Evolutionary conservation across 2,329 filamentous ascomycete genomes (phyloP), one percentile per base, ranked within the genome.

Genomic region (Lomentospora prolificans): DNA sequence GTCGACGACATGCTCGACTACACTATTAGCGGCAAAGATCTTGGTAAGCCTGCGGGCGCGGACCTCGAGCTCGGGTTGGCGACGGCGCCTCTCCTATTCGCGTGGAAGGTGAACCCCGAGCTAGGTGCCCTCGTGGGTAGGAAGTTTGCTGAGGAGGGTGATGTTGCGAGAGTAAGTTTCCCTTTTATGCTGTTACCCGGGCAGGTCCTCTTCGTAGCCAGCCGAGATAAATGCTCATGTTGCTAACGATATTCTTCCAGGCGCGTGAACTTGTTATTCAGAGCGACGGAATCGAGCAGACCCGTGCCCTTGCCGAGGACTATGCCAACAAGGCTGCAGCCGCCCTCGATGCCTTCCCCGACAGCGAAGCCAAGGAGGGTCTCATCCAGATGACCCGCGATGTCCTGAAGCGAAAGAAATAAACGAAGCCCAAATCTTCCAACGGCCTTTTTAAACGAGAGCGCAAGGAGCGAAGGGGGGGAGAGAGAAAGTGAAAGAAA

Each of bases 1-100:
- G 92, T 99, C 14, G 94, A 99, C 67, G 94, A 99, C 68, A 89
- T 99, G 87, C 78, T 99, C 64, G 94, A 99, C 70, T 99, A 97
- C 69, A 97, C 94, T 0, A 82, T 90, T 59, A 90, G 81, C 55
- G 90, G 85, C 44, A 79, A 82, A 58, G 90, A 96, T 68, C 75
- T 99, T 44, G 94, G 94, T 24, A 99, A 99, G 73, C 94, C 94
- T 2, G 89, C 92, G 4, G 94, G 92, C 41, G 94, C 94, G 28
- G 94, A 99, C 71, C 71, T 99, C 59, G 90, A 97, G 71, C 75
- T 99, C 28, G 94, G 94, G 3, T 78, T 99, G 57, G 94, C 94
- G 46, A 99, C 94, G 10, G 94, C 94, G 10, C 94, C 94, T 14
- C 73, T 99, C 60, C 74, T 99, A 44, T 99, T 97, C 74, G 94